Evolutionary conservation across 2,329 filamentous ascomycete genomes (phyloP).

Genomic region (Aspergillus fumigatiaffinis): DNA sequence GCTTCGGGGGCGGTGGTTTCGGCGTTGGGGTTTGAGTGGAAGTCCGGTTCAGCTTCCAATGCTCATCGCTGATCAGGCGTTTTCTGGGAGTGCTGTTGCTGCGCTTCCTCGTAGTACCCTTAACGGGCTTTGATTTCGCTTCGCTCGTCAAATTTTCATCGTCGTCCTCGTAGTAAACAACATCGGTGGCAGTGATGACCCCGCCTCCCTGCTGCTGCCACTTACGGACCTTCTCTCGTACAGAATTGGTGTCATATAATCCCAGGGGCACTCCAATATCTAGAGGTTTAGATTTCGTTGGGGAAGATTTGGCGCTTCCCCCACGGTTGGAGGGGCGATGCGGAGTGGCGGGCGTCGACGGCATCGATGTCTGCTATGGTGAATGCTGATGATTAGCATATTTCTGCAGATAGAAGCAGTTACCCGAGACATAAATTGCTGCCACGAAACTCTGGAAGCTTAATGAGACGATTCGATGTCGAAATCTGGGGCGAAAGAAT

Average conservation of each 20-base stretch:
- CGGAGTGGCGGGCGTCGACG: constrained; percentile 35
- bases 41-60: constrained; percentile 63
- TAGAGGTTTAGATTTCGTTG: constrained; percentile 52
- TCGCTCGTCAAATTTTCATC: constrained; percentile 28
- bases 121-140: constrained; percentile 19
- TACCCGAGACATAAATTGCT: constrained; percentile 8
- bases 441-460: background rate
- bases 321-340: constrained; percentile 41
- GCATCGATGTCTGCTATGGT: constrained; percentile 33
- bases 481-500: background rate
- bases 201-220: constrained; percentile 79
- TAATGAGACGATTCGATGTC: background rate
- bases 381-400: constrained; percentile 10
- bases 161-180: constrained; percentile 55
- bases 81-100: constrained; percentile 72
- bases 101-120: constrained; percentile 33
- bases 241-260: constrained; percentile 60
- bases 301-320: constrained; percentile 54
- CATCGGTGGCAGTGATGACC: constrained; percentile 58
- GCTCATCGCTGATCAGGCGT: constrained; percentile 86
- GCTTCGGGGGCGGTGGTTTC: constrained; percentile 41
- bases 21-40: constrained; percentile 39
- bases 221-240: constrained; percentile 72
- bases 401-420: constrained; percentile 1
- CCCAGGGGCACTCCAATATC: constrained; percentile 51